phyloP scores from a whole-genome alignment of 441 rosid species.

The Aleurites moluccanus region DNA sequence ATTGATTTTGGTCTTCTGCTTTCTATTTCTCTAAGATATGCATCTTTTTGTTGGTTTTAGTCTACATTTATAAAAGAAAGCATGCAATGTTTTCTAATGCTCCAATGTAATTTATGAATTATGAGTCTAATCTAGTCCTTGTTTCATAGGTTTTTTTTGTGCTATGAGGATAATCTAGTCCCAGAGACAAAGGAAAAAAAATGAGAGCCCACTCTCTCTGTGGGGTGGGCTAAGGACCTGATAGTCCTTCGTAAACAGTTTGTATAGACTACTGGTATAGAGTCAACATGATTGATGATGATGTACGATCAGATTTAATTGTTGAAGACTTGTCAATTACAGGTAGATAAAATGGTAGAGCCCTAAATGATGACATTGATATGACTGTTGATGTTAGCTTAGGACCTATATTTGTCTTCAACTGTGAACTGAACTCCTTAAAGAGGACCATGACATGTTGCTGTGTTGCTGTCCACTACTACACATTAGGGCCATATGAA shows the following conservation, averaged over 20 bases:
- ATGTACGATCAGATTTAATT: not conserved
- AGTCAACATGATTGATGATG: not conserved
- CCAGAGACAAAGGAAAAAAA: not conserved
- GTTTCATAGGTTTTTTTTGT: not conserved
- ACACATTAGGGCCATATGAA: no score
- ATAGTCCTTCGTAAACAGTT: not conserved
- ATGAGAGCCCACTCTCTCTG: not conserved
- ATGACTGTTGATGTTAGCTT: not conserved
- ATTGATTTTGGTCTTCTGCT: not conserved
- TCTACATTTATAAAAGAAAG: not conserved
- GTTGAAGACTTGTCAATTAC: not conserved
- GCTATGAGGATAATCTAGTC: not conserved
- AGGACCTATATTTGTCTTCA: not conserved
- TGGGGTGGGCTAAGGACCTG: conserved; percentile 7
- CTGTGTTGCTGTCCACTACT: no score
- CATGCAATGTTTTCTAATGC: not conserved
- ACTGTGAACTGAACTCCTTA: not conserved
- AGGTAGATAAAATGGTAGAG: not conserved
- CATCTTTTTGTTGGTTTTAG: not conserved
- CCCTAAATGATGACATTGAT: not conserved
- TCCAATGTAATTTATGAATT: not conserved
- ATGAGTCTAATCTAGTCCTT: not conserved
- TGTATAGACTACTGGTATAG: not conserved
- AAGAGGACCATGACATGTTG: no score
- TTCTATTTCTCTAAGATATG: not conserved